Conservation (phyloP, 2,329 filamentous ascomycete genomes). For the Colletotrichum sp. region DNA sequence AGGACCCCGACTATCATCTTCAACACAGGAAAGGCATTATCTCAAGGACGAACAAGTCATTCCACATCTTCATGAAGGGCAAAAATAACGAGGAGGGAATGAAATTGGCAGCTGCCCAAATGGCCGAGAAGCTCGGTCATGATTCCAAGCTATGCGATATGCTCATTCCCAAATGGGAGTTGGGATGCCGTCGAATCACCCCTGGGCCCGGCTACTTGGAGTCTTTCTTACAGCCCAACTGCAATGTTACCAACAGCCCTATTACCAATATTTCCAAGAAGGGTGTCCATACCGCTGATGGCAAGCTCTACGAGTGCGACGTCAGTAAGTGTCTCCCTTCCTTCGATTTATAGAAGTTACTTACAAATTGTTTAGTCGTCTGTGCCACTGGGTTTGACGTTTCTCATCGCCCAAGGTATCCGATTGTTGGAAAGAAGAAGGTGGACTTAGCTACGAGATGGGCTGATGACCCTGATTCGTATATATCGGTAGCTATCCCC, state of each 20-base stretch:
- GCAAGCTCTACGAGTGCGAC: slow-evolving; percentile 20
- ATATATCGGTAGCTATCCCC: slow-evolving; percentile 31
- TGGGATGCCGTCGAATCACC: slow-evolving; percentile 24
- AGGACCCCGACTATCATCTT: slow-evolving; percentile 57
- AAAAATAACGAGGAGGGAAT: slow-evolving; percentile 38
- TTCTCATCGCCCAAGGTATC: slow-evolving; percentile 30
- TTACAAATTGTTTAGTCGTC: background rate
- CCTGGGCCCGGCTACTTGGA: slow-evolving; percentile 26
- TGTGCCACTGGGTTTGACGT: slow-evolving; percentile 25
- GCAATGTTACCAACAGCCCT: slow-evolving; percentile 20
- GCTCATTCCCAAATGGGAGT: slow-evolving; percentile 24
- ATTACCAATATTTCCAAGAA: slow-evolving; percentile 18
- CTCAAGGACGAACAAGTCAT: slow-evolving; percentile 29
- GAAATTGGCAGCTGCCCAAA: slow-evolving; percentile 44
- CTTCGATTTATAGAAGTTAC: background rate
- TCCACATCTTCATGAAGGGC: slow-evolving; percentile 40
- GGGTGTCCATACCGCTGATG: slow-evolving; percentile 14
- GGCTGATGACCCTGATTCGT: slow-evolving; percentile 35
- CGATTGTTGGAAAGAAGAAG: slow-evolving; percentile 51
- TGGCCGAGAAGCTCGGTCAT: slow-evolving; percentile 43
- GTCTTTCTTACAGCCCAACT: slow-evolving; percentile 21
- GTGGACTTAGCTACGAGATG: slow-evolving; percentile 56
- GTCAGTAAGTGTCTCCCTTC: slow-evolving; percentile 9
- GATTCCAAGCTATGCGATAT: slow-evolving; percentile 43
- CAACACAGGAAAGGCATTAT: slow-evolving; percentile 46